Conservation (phyloP, 306 rosid species). For the Acacia confusa region DNA sequence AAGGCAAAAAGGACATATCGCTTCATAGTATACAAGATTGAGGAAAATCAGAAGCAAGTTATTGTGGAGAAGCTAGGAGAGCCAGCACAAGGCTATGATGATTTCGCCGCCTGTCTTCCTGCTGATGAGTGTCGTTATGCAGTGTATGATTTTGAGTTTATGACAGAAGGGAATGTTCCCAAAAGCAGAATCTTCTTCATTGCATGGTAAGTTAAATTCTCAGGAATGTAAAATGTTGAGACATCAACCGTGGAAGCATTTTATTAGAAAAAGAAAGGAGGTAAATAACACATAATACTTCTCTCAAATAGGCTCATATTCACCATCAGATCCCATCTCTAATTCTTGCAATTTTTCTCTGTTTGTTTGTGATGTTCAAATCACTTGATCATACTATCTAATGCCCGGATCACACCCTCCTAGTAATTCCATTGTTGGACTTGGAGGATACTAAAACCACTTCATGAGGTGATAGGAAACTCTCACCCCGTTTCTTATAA, state of each 20-base stretch:
- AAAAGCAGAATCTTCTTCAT: conserved; percentile 61
- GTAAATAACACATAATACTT: background rate
- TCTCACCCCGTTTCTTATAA: background rate
- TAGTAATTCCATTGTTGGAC: background rate
- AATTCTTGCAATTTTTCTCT: background rate
- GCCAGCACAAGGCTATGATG: conserved; percentile 49
- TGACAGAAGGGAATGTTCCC: conserved; percentile 50
- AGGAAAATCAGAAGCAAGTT: conserved; percentile 57
- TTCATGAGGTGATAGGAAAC: background rate
- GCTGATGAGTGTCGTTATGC: conserved; percentile 58
- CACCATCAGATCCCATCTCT: background rate
- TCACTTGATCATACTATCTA: background rate
- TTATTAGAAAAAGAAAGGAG: background rate
- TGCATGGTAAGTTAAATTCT: conserved; percentile 45
- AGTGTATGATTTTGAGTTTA: conserved; percentile 54
- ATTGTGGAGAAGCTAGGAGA: conserved; percentile 61
- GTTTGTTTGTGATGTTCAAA: background rate
- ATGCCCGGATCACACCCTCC: background rate
- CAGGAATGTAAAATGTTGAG: background rate
- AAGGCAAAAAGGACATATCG: conserved; percentile 50
- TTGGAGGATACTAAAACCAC: background rate
- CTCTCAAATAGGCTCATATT: background rate
- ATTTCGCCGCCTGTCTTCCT: conserved; percentile 51
- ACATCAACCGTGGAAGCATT: background rate
- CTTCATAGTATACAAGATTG: conserved; percentile 28